A percentile compares a stretch with the other conserved stretches of the same genome.
Conservation (phyloP, 106 monocot species). For the Cymbidium sinense region DNA sequence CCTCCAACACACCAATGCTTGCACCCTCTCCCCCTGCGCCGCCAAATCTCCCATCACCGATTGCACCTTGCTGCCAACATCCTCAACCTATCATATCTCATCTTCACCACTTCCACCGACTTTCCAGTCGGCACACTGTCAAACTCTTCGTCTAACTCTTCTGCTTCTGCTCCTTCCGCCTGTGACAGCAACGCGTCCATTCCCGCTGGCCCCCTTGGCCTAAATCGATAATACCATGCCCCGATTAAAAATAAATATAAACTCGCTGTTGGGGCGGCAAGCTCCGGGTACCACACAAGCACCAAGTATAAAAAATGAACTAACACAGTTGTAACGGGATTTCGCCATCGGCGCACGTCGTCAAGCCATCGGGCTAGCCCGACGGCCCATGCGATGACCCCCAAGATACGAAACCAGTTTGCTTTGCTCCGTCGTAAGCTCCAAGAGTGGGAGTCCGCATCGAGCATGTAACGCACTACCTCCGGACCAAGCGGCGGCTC, state of each 20-base stretch:
- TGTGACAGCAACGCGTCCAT: slow-evolving; percentile 82
- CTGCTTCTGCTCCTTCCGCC: slow-evolving; percentile 57
- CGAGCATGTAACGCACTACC: slow-evolving; percentile 89
- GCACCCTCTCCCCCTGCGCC: slow-evolving; percentile 92
- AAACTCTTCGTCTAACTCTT: slow-evolving; percentile 96
- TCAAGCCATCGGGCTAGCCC: slow-evolving; percentile 65
- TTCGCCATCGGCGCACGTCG: slow-evolving; percentile 69
- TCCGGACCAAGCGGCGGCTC: slow-evolving; percentile 90
- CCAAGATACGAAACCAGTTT: slow-evolving; percentile 93
- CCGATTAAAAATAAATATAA: slow-evolving; percentile 77
- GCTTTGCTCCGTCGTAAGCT: slow-evolving; percentile 83
- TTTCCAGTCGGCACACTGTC: slow-evolving; percentile 48
- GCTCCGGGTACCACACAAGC: slow-evolving; percentile 89
- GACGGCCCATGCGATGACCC: slow-evolving; percentile 68
- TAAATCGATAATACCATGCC: slow-evolving; percentile 69
- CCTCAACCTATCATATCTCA: slow-evolving; percentile 73
- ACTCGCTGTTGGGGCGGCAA: slow-evolving; percentile 64
- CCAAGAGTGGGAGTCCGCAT: slow-evolving; percentile 73
- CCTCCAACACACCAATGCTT: slow-evolving; percentile 93
- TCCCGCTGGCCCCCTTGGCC: slow-evolving; percentile 51
- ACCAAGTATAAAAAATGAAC: slow-evolving; percentile 83
- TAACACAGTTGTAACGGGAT: slow-evolving; percentile 70
- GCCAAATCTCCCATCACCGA: slow-evolving; percentile 91
- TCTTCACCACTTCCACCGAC: slow-evolving; percentile 41
- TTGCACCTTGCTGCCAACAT: slow-evolving; percentile 64